A percentile compares a stretch with the other conserved stretches of the same genome.
Evolutionary conservation across 345 rosid species (phyloP).

Genomic region (Crucihimalaya himalaica): DNA sequence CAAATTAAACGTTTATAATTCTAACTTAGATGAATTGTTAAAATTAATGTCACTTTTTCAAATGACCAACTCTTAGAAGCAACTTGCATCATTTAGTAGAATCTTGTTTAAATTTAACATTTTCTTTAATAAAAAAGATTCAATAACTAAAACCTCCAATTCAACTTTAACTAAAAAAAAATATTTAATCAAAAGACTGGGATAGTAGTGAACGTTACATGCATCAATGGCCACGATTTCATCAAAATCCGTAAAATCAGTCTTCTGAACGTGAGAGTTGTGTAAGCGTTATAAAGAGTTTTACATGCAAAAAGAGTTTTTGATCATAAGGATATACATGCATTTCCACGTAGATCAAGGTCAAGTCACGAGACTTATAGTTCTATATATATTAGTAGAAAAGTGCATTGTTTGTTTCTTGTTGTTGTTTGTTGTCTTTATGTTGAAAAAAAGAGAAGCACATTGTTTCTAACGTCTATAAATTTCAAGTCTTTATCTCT

Average conservation of each 20-base stretch:
- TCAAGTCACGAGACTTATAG: neutral
- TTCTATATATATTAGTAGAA: neutral
- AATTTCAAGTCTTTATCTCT: neutral
- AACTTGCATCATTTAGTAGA: no score
- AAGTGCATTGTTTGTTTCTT: slow-evolving; percentile 15
- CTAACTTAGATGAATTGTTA: neutral
- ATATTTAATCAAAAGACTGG: neutral
- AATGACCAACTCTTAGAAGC: neutral
- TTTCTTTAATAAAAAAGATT: neutral
- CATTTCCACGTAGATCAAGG: slow-evolving; percentile 13
- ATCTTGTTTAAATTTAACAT: no score
- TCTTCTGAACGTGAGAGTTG: slow-evolving; percentile 2
- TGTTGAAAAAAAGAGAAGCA: neutral
- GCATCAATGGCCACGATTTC: neutral
- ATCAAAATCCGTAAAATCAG: neutral
- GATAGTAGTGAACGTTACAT: neutral
- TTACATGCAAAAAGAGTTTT: slow-evolving; percentile 19
- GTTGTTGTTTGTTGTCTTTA: neutral
- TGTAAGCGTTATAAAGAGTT: slow-evolving; percentile 26
- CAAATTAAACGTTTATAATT: no score
- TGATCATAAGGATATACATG: neutral
- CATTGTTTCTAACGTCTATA: slow-evolving; percentile 35
- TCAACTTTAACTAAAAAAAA: neutral
- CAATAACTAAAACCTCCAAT: neutral
- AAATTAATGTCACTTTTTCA: neutral